Base-by-base conservation (phyloP, 2,329 filamentous ascomycete genomes). In the Hypocrella siamensis region DNA sequence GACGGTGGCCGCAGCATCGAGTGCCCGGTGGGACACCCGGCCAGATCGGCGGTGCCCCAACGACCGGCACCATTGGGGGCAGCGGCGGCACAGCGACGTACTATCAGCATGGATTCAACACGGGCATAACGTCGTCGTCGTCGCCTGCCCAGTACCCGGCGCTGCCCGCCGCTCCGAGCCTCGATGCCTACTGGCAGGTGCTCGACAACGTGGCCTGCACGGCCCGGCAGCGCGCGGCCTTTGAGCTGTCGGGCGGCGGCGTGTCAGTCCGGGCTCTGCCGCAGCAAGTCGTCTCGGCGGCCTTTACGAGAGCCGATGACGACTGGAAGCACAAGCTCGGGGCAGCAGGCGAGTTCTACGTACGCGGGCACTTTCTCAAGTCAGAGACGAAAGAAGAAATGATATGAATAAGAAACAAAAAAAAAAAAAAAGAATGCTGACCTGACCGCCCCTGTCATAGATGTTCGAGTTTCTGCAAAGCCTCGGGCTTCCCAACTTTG, bases 241-340 rank as follows among this genome's bases (percentile, higher is more conserved):
- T 22, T 11, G 29, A 19, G 6, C n/a, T 6, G 10, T 19, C 25
- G 8, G 30, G 26, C 22, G 26, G 19, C 16, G n/a, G 22, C n/a
- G n/a, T n/a, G n/a, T n/a, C n/a, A n/a, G n/a, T 17, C 22, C 10
- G 26, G 6, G 15, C 16, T 7, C 10, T 31, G 15, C 30, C 30
- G 8, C 14, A 10, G 10, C 8, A 16, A 9, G 11, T 26, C n/a
- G 4, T 26, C 6, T 26, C 30, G 12, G 30, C 17, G 12, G 30
- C 30, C 4, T 31, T 31, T 19, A 12, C 30, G 11, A 31, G 19
- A 19, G 21, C 25, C 5, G 30, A 31, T 15, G 12, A 17, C 11
- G 30, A 26, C 4, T 31, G 30, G 30, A 31, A 19, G 12, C 30
- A 31, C 16, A 25, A 19, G 21, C 30, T 31, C 6, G 30, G 30